These are phyloP conservation scores for Leccinum angustisporum DNA, from an alignment of 1,284 basidiomycete genomes.

Conservation along the genomic window DNA sequence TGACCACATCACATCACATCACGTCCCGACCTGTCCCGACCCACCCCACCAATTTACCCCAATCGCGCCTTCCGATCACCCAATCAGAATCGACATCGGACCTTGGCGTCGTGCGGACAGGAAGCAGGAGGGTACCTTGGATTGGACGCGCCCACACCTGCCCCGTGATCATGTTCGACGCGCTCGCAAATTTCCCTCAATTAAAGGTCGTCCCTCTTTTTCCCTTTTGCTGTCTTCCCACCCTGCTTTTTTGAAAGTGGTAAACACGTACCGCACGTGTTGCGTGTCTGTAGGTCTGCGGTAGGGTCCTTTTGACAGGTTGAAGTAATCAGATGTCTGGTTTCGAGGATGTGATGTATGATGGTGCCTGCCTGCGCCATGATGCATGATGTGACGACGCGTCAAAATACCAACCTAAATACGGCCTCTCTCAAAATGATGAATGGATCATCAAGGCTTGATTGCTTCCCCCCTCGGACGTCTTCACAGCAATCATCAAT, in stretches of 20 bases:
- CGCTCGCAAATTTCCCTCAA: conserved; percentile 11
- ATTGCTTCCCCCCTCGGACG: neutral
- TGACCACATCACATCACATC: neutral
- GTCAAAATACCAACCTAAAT: neutral
- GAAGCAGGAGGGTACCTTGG: neutral
- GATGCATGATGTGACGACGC: neutral
- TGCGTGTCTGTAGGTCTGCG: neutral
- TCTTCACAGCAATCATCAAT: neutral
- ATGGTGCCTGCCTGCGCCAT: neutral
- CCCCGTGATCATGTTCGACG: neutral
- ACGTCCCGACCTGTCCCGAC: neutral
- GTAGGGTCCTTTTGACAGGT: neutral
- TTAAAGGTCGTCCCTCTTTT: neutral
- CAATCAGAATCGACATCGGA: conserved; percentile 7
- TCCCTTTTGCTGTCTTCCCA: neutral
- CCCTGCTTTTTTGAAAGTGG: neutral
- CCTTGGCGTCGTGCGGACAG: conserved; percentile 1
- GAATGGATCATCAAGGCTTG: neutral
- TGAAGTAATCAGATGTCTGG: neutral
- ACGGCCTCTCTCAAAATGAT: neutral
- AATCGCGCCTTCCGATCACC: conserved; percentile 7
- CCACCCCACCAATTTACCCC: neutral
- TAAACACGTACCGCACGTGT: neutral
- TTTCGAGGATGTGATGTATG: neutral
- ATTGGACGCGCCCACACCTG: conserved; percentile 1